Evolutionary conservation across 768 basidiomycete species (phyloP), one percentile per base, ranked within the genome.

Genomic region (Pisolithus microcarpus): DNA sequence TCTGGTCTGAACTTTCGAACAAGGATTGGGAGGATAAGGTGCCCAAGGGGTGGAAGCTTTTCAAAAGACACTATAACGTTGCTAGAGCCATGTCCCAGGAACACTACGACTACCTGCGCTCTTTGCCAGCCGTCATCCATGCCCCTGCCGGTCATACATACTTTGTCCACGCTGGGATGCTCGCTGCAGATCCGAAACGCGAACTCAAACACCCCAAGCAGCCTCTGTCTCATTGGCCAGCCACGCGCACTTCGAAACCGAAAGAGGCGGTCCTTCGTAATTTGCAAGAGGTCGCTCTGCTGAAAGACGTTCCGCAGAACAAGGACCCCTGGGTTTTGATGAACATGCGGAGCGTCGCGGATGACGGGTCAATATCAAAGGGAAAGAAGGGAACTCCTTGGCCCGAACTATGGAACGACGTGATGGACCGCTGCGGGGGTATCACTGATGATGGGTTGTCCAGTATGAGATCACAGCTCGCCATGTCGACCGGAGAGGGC

Each of bases 111-210:
- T 97, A 93, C 65, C 75, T 96, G 26, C 64, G 79, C 28, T 70
- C 77, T n/a, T 69, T 92, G 0, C 93, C 94, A 0, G 70, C 92
- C 28, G 73, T 76, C 44, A 71, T 93, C 7, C 82, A 95, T 61
- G 68, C 87, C 15, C 89, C 91, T 0, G 75, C 76, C 2, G 78
- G 85, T 2, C 89, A 94, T 60, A 68, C 82, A 1, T 83, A 82
- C 68, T 74, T 94, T 43, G 88, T 84, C 1, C 92, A 96, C 57
- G 93, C 82, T 1, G 94, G 94, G 6, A 60, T 95, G 18, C 75
- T 97, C 2, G 76, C 91, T 0, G 76, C 74, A 5, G 81, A 95
- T 61, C 85, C 90, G 2, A 68, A 65, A 1, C 77, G 73, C 53
- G 62, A 77, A 26, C 63, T 70, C 16, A 71, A 70, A 21, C 71